Conservation (phyloP, 78 protist genomes). For the Chrysochromulina tobinii region DNA sequence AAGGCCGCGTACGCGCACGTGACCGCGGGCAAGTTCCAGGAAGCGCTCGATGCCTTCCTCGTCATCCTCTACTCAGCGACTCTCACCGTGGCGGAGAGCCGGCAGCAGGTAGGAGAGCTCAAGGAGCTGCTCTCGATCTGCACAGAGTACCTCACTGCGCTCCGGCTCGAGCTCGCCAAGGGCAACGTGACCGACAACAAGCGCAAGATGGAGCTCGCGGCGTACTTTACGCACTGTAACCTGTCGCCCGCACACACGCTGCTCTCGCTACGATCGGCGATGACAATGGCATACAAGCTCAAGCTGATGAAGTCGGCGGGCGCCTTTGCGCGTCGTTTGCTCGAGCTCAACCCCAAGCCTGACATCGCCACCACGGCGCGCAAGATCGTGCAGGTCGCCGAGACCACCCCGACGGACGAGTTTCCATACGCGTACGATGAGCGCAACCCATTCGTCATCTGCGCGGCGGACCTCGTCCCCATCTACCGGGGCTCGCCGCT, state of each 20-base stretch:
- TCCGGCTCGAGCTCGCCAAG: conserved; percentile 74
- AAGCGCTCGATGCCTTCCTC: conserved; percentile 65
- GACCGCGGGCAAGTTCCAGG: conserved; percentile 82
- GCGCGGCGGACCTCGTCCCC: conserved; percentile 65
- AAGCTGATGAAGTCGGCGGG: conserved; percentile 74
- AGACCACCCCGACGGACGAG: conserved; percentile 41
- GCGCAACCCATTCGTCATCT: conserved; percentile 88
- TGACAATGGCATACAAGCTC: conserved; percentile 66
- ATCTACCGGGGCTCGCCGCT: conserved; percentile 78
- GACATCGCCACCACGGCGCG: conserved; percentile 49
- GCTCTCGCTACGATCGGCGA: conserved; percentile 80
- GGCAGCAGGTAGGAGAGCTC: conserved; percentile 31
- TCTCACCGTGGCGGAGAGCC: not conserved
- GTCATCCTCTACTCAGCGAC: not conserved
- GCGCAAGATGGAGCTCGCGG: conserved; percentile 83
- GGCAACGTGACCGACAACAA: not conserved
- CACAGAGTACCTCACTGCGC: conserved; percentile 87
- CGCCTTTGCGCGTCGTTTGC: conserved; percentile 81
- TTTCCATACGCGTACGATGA: conserved; percentile 71
- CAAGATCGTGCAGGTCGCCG: conserved; percentile 71
- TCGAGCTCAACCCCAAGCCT: conserved; percentile 77
- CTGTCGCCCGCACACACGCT: conserved; percentile 81
- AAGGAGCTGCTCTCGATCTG: conserved; percentile 80
- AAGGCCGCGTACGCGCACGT: conserved; percentile 18
- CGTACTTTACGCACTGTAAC: conserved; percentile 94